Evolutionary conservation across 2,329 filamentous ascomycete species (phyloP).

Genomic region (Ramichloridium luteum): DNA sequence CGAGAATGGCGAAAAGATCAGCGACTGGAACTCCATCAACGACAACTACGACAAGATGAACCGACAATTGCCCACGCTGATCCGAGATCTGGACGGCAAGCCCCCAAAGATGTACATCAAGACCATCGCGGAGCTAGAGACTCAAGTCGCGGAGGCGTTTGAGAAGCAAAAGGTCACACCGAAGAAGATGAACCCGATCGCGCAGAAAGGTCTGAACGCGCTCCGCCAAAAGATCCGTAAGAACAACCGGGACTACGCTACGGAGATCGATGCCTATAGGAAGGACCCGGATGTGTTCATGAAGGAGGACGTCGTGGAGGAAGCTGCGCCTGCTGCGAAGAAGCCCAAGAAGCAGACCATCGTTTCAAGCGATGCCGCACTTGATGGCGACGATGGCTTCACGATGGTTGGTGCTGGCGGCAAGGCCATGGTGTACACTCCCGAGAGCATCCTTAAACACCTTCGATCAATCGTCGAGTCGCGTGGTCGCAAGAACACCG

Average conservation of each 20-base stretch:
- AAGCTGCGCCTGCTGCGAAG: slow-evolving; percentile 42
- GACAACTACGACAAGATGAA: slow-evolving; percentile 50
- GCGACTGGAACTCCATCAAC: slow-evolving; percentile 82
- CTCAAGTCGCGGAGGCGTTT: slow-evolving; percentile 83
- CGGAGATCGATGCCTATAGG: slow-evolving; percentile 76
- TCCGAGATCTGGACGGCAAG: slow-evolving; percentile 52
- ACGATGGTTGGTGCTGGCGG: slow-evolving; percentile 80
- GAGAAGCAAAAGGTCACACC: slow-evolving; percentile 90
- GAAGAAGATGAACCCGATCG: slow-evolving; percentile 98
- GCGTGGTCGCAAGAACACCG: slow-evolving; percentile 97
- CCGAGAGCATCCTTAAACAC: slow-evolving; percentile 97
- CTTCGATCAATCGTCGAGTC: slow-evolving; percentile 86
- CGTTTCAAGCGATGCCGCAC: slow-evolving; percentile 38
- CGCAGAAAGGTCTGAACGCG: slow-evolving; percentile 85
- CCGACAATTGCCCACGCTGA: slow-evolving; percentile 33
- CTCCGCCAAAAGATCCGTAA: slow-evolving; percentile 98
- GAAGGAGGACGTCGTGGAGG: slow-evolving; percentile 70
- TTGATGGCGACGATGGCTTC: slow-evolving; percentile 73
- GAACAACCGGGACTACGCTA: slow-evolving; percentile 89
- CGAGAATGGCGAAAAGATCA: slow-evolving; percentile 94
- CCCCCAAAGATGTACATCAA: slow-evolving; percentile 87
- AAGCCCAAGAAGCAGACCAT: slow-evolving; percentile 38
- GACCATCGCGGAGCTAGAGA: slow-evolving; percentile 84
- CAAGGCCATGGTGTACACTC: slow-evolving; percentile 79
- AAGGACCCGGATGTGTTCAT: slow-evolving; percentile 78